A percentile compares a stretch with the other conserved stretches of the same genome.
These are phyloP conservation scores for Pyrenochaeta sp. DNA, from an alignment of 2,329 filamentous ascomycete species.

Conservation along the genomic window DNA sequence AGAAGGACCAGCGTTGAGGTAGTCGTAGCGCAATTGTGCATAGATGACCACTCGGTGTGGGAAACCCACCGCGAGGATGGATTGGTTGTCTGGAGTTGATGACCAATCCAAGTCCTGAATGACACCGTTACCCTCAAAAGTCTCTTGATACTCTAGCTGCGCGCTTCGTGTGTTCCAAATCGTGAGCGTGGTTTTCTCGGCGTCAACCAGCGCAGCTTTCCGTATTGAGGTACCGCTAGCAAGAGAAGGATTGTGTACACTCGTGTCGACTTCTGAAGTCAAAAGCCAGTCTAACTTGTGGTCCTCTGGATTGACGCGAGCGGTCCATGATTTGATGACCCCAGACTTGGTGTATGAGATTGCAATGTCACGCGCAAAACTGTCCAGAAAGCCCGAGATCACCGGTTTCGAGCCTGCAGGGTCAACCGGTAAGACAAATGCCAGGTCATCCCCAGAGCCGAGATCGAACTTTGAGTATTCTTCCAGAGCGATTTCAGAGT, in stretches of 20 bases:
- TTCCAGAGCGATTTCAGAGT: constrained; percentile 57
- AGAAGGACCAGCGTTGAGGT: constrained; percentile 85
- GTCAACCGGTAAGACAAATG: constrained; percentile 79
- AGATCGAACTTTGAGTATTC: constrained; percentile 79
- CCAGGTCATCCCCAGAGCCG: constrained; percentile 61
- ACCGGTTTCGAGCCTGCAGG: constrained; percentile 78
- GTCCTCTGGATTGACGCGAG: constrained; percentile 70
- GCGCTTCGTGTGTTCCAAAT: constrained; percentile 90
- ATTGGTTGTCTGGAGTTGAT: constrained; percentile 86
- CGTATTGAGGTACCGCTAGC: constrained; percentile 87
- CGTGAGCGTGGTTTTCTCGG: constrained; percentile 75
- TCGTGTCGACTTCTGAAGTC: constrained; percentile 83
- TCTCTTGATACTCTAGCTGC: constrained; percentile 81
- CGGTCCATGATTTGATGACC: constrained; percentile 84
- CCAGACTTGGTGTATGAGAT: constrained; percentile 83
- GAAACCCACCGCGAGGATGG: constrained; percentile 91
- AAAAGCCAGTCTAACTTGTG: constrained; percentile 79
- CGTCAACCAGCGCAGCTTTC: constrained; percentile 84
- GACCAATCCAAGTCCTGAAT: constrained; percentile 95
- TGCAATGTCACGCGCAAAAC: constrained; percentile 85
- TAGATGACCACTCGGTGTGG: constrained; percentile 84
- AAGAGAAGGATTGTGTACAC: constrained; percentile 74
- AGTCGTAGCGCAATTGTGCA: constrained; percentile 89
- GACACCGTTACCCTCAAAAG: constrained; percentile 74
- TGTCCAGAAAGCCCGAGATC: constrained; percentile 81